A percentile compares a stretch with the other conserved stretches of the same genome.
Evolutionary conservation across 345 rosid genomes (phyloP).

Genomic region (Cardamine resedifolia): DNA sequence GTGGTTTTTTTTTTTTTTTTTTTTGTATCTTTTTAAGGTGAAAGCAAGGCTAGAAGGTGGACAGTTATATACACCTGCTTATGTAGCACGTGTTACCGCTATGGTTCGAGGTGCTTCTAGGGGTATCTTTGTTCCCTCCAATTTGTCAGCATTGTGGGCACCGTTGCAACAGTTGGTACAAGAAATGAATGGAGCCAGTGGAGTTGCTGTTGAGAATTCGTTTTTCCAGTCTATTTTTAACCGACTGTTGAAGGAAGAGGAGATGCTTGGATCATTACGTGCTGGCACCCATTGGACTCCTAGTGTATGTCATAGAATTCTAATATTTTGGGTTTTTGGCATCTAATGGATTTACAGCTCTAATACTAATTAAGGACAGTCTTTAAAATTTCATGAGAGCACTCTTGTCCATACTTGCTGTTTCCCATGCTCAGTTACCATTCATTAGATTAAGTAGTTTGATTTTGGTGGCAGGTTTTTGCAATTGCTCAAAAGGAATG

Average conservation of each 20-base stretch:
- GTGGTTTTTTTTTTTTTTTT: neutral
- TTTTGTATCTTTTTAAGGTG: conserved; percentile 52
- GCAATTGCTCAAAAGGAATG: conserved; percentile 91
- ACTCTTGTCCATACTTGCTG: conserved; percentile 16
- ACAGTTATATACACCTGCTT: conserved; percentile 89
- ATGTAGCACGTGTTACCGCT: conserved; percentile 89
- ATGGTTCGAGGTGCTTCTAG: conserved; percentile 96
- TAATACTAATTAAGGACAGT: conserved; percentile 1
- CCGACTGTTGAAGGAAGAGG: conserved; percentile 71
- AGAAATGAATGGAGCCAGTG: conserved; percentile 87
- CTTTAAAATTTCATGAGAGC: conserved; percentile 5
- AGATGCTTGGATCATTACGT: conserved; percentile 91
- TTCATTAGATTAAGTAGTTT: conserved; percentile 17
- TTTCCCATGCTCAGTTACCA: conserved; percentile 6
- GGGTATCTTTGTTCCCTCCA: conserved; percentile 85
- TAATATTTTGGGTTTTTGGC: conserved; percentile 14
- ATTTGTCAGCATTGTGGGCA: conserved; percentile 71
- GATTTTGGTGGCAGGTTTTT: conserved; percentile 60
- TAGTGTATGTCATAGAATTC: conserved; percentile 53
- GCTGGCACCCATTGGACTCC: conserved; percentile 99
- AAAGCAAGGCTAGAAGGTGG: conserved; percentile 99
- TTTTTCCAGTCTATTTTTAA: conserved; percentile 88
- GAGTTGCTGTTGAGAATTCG: conserved; percentile 74
- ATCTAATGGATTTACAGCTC: neutral
- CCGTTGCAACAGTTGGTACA: conserved; percentile 79